These are phyloP conservation scores for Fusarium papillatum DNA, from an alignment of 2,329 filamentous ascomycete species.

Conservation along the genomic window DNA sequence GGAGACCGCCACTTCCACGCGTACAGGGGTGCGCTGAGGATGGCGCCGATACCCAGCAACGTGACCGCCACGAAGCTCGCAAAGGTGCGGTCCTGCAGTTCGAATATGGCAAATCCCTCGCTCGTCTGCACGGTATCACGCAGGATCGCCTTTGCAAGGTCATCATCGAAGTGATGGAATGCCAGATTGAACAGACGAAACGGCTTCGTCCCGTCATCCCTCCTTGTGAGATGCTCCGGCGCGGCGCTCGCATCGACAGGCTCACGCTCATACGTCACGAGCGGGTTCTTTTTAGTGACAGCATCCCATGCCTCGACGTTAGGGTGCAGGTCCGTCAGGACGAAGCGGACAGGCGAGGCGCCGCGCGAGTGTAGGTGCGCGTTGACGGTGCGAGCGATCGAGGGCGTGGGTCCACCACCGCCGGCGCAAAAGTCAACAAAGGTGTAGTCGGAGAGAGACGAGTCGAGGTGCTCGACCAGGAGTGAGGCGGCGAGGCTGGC, in stretches of 20 bases:
- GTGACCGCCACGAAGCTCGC: conserved; percentile 66
- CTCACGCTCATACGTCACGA: conserved; percentile 70
- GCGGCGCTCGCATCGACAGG: conserved; percentile 76
- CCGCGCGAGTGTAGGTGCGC: conserved; percentile 47
- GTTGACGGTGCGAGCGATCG: conserved; percentile 73
- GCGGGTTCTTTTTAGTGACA: conserved; percentile 63
- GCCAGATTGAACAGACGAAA: conserved; percentile 81
- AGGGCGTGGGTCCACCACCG: conserved; percentile 77
- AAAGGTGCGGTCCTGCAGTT: conserved; percentile 77
- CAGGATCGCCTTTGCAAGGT: conserved; percentile 71
- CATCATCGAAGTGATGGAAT: conserved; percentile 83
- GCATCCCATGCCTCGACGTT: conserved; percentile 71
- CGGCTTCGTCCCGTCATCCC: conserved; percentile 60
- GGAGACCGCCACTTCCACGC: conserved; percentile 66
- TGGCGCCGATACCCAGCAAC: conserved; percentile 64
- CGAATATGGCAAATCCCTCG: conserved; percentile 79
- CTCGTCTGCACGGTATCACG: conserved; percentile 74
- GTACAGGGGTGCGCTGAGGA: conserved; percentile 66
- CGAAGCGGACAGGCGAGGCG: conserved; percentile 62
- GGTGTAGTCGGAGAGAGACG: conserved; percentile 64
- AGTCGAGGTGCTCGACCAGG: conserved; percentile 65
- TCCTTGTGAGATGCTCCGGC: conserved; percentile 61
- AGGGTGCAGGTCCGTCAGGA: conserved; percentile 77
- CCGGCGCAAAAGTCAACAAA: conserved; percentile 85
- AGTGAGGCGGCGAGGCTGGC: conserved; percentile 71